These are phyloP conservation scores for Gossypium turneri DNA, from an alignment of 345 rosid species.

Conservation along the genomic window DNA sequence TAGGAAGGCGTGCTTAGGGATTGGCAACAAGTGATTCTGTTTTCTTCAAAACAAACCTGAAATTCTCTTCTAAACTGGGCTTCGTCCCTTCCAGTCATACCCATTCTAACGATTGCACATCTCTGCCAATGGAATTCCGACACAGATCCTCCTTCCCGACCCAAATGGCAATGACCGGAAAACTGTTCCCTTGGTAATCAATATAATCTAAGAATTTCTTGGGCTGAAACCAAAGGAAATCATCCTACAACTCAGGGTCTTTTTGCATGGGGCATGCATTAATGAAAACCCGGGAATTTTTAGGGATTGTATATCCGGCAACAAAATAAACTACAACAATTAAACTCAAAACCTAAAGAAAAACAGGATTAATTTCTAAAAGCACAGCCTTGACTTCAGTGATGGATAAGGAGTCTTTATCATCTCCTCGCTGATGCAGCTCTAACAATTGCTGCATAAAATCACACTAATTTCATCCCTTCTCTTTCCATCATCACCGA, in stretches of 20 bases:
- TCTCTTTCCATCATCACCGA: neutral
- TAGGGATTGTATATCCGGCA: conserved; percentile 11
- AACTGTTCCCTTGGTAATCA: conserved; percentile 5
- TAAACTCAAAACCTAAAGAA: too few species aligned
- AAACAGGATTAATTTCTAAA: neutral
- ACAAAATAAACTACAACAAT: neutral
- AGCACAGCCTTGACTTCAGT: neutral
- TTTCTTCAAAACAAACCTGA: conserved; percentile 13
- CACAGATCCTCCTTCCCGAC: conserved; percentile 22
- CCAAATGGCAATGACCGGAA: conserved; percentile 20
- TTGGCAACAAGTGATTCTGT: neutral
- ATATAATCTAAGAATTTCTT: conserved; percentile 5
- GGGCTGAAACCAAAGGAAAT: conserved; percentile 8
- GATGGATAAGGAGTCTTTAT: neutral
- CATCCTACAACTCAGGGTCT: neutral
- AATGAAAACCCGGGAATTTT: conserved; percentile 9
- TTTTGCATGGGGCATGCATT: conserved; percentile 15
- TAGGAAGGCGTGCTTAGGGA: conserved; percentile 2
- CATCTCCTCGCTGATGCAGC: neutral
- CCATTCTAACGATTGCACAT: conserved; percentile 22
- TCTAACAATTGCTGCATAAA: conserved; percentile 6
- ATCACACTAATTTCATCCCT: neutral
- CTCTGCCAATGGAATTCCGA: conserved; percentile 17
- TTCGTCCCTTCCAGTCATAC: neutral
- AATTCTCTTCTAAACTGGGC: conserved; percentile 15